These are phyloP conservation scores for Blastobotrys ciferrii DNA, from an alignment of 1,139 yeast species.

Conservation along the genomic window DNA sequence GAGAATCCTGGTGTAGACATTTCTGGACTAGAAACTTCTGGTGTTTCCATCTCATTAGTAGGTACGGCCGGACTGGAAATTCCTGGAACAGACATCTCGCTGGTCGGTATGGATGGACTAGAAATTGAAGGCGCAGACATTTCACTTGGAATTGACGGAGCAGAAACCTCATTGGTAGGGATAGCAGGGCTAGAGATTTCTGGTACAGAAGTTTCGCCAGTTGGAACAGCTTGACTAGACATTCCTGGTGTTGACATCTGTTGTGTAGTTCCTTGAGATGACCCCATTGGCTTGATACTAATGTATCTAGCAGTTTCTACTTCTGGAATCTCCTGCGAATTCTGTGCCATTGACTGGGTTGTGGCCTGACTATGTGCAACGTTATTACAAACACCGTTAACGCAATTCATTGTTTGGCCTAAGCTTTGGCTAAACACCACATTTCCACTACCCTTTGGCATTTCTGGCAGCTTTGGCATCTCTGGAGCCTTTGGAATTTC, in stretches of 20 bases:
- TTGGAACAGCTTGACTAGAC: neutral
- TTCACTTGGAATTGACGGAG: neutral
- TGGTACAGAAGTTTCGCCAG: neutral
- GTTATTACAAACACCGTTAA: neutral
- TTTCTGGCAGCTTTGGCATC: neutral
- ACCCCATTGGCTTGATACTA: neutral
- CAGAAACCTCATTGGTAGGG: neutral
- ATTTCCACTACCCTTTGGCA: neutral
- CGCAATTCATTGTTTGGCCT: neutral
- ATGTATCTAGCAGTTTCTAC: neutral
- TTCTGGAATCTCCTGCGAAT: neutral
- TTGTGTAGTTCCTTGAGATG: too few relatives aligned
- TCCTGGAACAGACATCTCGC: neutral
- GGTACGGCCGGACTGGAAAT: neutral
- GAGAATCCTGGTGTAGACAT: neutral
- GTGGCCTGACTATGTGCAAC: too few relatives aligned
- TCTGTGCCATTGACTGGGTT: neutral
- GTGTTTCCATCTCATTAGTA: neutral
- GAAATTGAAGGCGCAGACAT: neutral
- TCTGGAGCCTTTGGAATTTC: neutral
- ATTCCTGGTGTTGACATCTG: too few relatives aligned
- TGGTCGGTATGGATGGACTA: neutral
- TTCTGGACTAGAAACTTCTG: neutral
- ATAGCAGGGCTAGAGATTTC: neutral
- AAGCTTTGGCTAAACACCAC: conserved; percentile 5